Evolutionary conservation across 495 filamentous ascomycete species (phyloP).

Genomic region (Opeltia flavorubescens): DNA sequence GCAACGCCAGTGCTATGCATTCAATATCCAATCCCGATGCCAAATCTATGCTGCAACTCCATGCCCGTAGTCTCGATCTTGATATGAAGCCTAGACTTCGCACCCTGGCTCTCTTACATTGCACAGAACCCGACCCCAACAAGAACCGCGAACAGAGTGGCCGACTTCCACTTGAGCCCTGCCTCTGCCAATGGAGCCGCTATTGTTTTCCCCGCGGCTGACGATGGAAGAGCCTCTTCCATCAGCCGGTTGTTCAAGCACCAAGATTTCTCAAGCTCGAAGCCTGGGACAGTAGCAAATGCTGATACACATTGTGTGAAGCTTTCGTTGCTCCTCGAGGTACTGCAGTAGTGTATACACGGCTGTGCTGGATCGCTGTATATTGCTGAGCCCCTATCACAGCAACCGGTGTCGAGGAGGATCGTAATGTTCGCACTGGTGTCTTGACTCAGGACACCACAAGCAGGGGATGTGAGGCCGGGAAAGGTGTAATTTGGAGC

Average conservation of each 20-base stretch:
- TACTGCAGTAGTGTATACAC: slow-evolving; percentile 1
- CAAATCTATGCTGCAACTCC: no score
- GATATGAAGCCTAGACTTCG: neutral
- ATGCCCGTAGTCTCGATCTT: no score
- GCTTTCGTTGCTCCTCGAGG: neutral
- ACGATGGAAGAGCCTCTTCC: neutral
- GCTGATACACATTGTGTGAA: neutral
- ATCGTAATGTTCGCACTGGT: neutral
- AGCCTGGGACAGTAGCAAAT: neutral
- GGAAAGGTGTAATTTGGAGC: slow-evolving; percentile 1
- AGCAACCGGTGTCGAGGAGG: neutral
- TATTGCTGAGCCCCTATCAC: neutral
- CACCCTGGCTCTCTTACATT: neutral
- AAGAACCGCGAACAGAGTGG: neutral
- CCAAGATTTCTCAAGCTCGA: neutral
- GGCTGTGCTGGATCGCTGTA: neutral
- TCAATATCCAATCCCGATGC: no score
- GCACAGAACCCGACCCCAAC: neutral
- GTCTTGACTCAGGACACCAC: neutral
- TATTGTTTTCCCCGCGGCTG: neutral
- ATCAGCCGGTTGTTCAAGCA: neutral
- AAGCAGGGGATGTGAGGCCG: neutral
- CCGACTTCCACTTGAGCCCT: neutral
- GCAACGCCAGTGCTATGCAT: no score
- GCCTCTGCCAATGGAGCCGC: neutral